Evolutionary conservation across 495 filamentous ascomycete species (phyloP), one percentile per base, ranked within the genome.

Genomic region (Penicillium paxilli): DNA sequence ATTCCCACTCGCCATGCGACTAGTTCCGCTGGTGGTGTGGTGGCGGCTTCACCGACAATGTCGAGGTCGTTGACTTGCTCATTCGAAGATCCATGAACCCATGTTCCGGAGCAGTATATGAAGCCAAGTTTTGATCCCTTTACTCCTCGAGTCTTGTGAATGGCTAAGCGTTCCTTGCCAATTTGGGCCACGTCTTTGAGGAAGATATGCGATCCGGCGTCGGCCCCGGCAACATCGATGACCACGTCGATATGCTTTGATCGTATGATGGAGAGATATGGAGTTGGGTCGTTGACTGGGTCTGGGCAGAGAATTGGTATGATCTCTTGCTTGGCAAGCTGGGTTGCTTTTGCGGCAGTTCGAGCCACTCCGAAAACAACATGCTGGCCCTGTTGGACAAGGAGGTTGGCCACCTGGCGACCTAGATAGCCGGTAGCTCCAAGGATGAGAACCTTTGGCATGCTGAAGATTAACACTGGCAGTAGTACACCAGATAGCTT

Each of bases 361-460:
- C 56, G 24, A 12, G 35, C 20, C 86, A 90, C 46, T 83, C 87
- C 60, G 74, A 85, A 16, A 67, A 73, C 41, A 81, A 81, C 25
- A 70, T 79, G 44, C 33, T 59, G 46, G 14, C 54, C 47, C 5
- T 11, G 30, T 32, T 47, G 55, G 25, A 48, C 44, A 14, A 52
- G 49, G 19, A 25, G 24, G 47, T 41, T 49, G 22, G 44, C 38
- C 16, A 49, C 25, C 95, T 33, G 96, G 77, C 68, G 92, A 92
- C 66, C 88, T 83, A 65, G 14, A 9, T 51, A 51, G 47, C 52
- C 45, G 12, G 40, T 51, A n/a, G 54, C 54, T 8, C 41, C 54
- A 21, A 47, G 33, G 8, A 57, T 42, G 12, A 57, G 49, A 9
- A 57, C 23, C 20, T 51, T 96, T 95, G 41, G 91, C 91, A 68